These are phyloP conservation scores for Neurospora hispaniola DNA, from an alignment of 495 filamentous ascomycete species.

Conservation along the genomic window DNA sequence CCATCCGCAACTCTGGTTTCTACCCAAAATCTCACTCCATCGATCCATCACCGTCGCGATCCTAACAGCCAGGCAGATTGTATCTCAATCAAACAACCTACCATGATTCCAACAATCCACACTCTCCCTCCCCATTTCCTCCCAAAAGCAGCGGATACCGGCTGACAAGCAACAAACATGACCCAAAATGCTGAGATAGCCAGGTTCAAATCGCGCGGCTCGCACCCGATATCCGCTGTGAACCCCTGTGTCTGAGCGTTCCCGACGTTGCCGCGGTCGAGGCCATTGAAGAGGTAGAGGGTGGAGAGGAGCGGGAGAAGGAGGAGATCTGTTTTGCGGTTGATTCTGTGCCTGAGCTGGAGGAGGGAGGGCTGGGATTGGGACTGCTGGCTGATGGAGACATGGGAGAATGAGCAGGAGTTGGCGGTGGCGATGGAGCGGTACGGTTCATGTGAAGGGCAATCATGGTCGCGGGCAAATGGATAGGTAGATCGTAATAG, in stretches of 20 bases:
- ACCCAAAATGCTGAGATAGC: constrained; percentile 46
- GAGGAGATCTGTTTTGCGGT: constrained; percentile 25
- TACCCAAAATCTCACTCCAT: not conserved
- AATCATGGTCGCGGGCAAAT: not conserved
- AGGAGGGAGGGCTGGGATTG: not conserved
- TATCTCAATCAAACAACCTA: constrained; percentile 4
- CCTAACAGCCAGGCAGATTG: not conserved
- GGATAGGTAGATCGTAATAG: not conserved
- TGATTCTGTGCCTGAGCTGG: constrained; percentile 6
- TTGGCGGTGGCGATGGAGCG: not conserved
- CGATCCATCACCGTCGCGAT: not conserved
- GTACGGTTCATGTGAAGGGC: not conserved
- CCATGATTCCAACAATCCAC: constrained; percentile 48
- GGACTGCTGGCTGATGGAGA: not conserved
- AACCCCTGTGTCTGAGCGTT: constrained; percentile 32
- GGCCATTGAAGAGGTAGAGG: constrained; percentile 31
- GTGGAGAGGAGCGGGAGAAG: constrained; percentile 26
- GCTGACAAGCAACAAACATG: constrained; percentile 47
- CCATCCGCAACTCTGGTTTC: constrained; percentile 1
- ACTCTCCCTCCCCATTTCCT: constrained; percentile 36
- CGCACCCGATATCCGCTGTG: constrained; percentile 19
- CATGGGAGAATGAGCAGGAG: not conserved
- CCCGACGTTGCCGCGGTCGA: constrained; percentile 36
- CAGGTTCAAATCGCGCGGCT: constrained; percentile 39
- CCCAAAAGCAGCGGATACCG: constrained; percentile 45